Conservation (phyloP, 768 basidiomycete genomes). For the Mycena albidolilacea region DNA sequence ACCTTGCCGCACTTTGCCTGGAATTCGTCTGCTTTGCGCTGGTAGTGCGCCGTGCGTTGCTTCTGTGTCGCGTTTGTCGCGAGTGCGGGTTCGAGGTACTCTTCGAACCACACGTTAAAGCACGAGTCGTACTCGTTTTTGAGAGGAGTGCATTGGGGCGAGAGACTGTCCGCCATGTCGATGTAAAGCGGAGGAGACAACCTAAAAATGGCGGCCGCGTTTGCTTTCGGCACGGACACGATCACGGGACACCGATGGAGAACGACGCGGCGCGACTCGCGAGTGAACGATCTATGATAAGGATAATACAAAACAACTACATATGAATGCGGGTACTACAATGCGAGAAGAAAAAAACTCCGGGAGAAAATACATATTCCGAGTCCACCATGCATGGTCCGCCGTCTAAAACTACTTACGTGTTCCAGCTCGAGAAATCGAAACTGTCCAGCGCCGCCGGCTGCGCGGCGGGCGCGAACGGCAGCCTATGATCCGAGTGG, state of each 20-base stretch:
- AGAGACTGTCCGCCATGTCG: conserved; percentile 85
- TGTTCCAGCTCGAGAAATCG: conserved; percentile 27
- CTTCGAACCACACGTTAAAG: conserved; percentile 98
- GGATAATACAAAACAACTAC: conserved; percentile 26
- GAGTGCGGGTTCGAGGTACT: conserved; percentile 90
- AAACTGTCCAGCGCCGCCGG: conserved; percentile 27
- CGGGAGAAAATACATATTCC: not conserved
- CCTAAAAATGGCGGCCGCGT: conserved; percentile 12
- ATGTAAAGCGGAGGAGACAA: not conserved
- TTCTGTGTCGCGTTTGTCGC: conserved; percentile 55
- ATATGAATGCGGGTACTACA: conserved; percentile 15
- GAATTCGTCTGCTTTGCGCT: conserved; percentile 90
- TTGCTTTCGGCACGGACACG: conserved; percentile 20
- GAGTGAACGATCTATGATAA: conserved; percentile 3
- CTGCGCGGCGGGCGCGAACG: conserved; percentile 25
- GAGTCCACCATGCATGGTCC: no score
- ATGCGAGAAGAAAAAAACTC: conserved; percentile 2
- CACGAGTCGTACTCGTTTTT: conserved; percentile 94
- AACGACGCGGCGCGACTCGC: not conserved
- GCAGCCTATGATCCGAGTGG: conserved; percentile 25
- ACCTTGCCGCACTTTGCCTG: conserved; percentile 87
- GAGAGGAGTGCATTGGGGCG: conserved; percentile 88
- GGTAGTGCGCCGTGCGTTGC: conserved; percentile 73
- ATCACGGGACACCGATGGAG: conserved; percentile 26
- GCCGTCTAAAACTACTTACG: not conserved